Base-by-base conservation (phyloP, 495 filamentous ascomycete species). In the Lophiostoma macrostomum region DNA sequence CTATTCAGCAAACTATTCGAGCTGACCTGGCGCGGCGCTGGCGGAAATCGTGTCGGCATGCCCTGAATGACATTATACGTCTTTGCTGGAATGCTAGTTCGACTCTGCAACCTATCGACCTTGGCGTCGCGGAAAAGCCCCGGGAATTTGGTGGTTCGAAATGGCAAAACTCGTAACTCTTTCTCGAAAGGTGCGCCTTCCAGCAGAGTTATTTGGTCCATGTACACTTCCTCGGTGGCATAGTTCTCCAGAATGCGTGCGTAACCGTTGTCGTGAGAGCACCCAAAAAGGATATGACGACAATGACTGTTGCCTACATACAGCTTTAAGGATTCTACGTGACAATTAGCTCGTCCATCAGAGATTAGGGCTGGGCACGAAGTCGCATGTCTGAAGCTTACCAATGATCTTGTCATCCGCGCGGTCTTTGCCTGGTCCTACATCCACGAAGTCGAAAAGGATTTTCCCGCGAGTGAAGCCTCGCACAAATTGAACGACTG, bases 271-370 rank as follows among this genome's bases (percentile, higher is more conserved):
- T 90, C 85, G 53, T 88, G 84, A 18, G 85, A 86, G 54, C 88
- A 84, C 11, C 88, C 90, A 36, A 95, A 73, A 39, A 91, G 71
- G 34, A 94, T 82, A 53, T 90, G 87, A 60, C 85, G 86, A 69
- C 89, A 94, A 66, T 89, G 86, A 62, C 75, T 78, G 60, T 91
- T 79, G 70, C 80, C 75, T 39, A 83, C 63, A 67, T 81, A 73
- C 22, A 82, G 66, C 78, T 80, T 82, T 73, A 78, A 88, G 58
- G 71, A 81, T 73, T 90, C 89, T 91, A 16, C 16, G 42, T 24
- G 13, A 22, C 16, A 35, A 13, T 20, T 32, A 35, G 29, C 12
- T 30, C 11, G 13, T 36, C n/a, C 14, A 7, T n/a, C 19, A 50
- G 27, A 35, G 38, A 28, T 40, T 13, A 53, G 22, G 34, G 19